phyloP scores from a whole-genome alignment of 1,284 basidiomycete species.

The Pyrrhoderma noxium region DNA sequence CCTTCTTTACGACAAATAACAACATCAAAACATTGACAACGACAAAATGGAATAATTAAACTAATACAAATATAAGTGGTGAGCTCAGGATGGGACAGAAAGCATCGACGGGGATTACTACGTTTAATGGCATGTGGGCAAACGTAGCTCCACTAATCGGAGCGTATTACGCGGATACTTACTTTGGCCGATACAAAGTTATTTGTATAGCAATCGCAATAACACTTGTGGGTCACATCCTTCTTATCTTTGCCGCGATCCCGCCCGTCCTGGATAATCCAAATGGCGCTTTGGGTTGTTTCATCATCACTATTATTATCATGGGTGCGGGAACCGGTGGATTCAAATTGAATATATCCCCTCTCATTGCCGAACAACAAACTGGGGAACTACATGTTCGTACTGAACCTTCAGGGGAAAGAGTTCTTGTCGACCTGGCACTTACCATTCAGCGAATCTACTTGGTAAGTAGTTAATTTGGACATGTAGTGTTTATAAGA shows the following conservation, averaged over 20 bases:
- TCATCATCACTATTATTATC: slow-evolving; percentile 59
- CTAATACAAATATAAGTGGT: slow-evolving; percentile 30
- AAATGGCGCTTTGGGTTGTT: slow-evolving; percentile 51
- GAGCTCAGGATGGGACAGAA: slow-evolving; percentile 62
- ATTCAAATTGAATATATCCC: slow-evolving; percentile 79
- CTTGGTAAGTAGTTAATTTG: slow-evolving; percentile 39
- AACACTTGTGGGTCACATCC: slow-evolving; percentile 58
- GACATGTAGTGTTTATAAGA: too few species aligned
- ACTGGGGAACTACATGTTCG: slow-evolving; percentile 47
- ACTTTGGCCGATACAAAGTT: slow-evolving; percentile 71
- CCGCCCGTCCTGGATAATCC: slow-evolving; percentile 61
- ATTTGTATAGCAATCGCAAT: slow-evolving; percentile 51
- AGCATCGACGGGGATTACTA: slow-evolving; percentile 61
- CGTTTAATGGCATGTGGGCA: slow-evolving; percentile 59
- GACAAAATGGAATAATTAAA: neutral
- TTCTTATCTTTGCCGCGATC: slow-evolving; percentile 67
- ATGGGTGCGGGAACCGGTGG: slow-evolving; percentile 63
- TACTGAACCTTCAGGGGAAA: slow-evolving; percentile 55
- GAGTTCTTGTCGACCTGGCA: slow-evolving; percentile 76
- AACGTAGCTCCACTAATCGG: slow-evolving; percentile 57
- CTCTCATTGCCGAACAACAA: slow-evolving; percentile 76
- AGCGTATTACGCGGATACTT: slow-evolving; percentile 67
- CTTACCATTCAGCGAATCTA: slow-evolving; percentile 67
- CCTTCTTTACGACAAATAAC: too few species aligned
- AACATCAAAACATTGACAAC: neutral